phyloP scores from a whole-genome alignment of 2,329 filamentous ascomycete genomes.

The Grosmannia penicillata region DNA sequence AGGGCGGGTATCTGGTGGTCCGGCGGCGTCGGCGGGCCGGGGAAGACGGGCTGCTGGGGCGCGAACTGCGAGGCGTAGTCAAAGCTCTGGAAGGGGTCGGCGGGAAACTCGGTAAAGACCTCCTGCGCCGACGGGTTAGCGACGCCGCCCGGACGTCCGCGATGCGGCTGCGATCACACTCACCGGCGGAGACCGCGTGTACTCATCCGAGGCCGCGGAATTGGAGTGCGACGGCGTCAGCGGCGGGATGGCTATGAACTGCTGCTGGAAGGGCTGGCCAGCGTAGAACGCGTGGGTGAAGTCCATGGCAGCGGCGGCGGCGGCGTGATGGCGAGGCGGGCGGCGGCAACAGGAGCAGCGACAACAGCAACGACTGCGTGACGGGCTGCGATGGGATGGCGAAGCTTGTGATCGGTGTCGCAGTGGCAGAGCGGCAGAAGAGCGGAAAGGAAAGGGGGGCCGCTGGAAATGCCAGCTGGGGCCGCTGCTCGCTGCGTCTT shows the following conservation, averaged over 20 bases:
- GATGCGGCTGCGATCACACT: too few relatives aligned
- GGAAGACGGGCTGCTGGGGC: conserved; percentile 18
- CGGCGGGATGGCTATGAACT: conserved; percentile 38
- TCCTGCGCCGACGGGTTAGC: too few relatives aligned
- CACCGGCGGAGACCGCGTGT: conserved; percentile 40
- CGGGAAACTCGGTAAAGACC: conserved; percentile 30
- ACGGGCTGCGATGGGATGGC: too few relatives aligned
- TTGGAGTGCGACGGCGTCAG: conserved; percentile 41
- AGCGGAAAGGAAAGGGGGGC: not conserved
- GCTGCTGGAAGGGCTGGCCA: conserved; percentile 36
- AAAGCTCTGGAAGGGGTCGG: conserved; percentile 33
- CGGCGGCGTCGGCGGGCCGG: conserved; percentile 37
- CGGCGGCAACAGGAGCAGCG: not conserved
- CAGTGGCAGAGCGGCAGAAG: not conserved
- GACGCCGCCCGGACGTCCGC: too few relatives aligned
- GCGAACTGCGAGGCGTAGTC: conserved; percentile 30
- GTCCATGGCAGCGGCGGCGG: conserved; percentile 26
- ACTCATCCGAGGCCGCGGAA: conserved; percentile 39
- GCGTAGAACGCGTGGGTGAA: conserved; percentile 33
- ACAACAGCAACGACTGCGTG: not conserved
- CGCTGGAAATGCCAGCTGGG: too few relatives aligned
- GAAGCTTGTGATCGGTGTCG: too few relatives aligned
- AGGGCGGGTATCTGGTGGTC: too few relatives aligned
- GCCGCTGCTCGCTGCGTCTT: too few relatives aligned
- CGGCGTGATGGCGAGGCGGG: not conserved